A percentile compares a stretch with the other conserved stretches of the same genome.
These are phyloP conservation scores for Naganishia vishniacii DNA, from an alignment of 768 basidiomycete genomes.

Conservation along the genomic window DNA sequence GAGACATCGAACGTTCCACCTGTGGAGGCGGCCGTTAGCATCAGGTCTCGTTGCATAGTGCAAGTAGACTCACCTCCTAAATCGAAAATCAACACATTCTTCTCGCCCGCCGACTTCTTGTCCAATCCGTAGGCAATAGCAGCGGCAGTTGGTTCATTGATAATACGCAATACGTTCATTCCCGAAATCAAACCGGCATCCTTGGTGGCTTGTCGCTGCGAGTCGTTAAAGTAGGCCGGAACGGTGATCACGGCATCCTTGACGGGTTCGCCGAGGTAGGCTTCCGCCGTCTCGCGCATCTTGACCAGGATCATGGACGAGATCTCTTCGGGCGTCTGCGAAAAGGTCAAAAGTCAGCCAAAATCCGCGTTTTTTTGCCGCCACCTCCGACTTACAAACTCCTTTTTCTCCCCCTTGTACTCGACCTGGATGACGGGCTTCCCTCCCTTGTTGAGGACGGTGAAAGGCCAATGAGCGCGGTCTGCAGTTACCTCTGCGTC, in stretches of 20 bases:
- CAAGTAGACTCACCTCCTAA: conserved; percentile 58
- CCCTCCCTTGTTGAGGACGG: conserved; percentile 67
- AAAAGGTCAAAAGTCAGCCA: conserved; percentile 24
- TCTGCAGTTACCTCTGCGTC: conserved; percentile 55
- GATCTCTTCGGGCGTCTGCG: conserved; percentile 83
- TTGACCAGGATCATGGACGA: conserved; percentile 90
- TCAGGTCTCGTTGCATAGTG: neutral
- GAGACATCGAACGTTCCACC: conserved; percentile 98
- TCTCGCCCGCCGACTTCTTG: conserved; percentile 81
- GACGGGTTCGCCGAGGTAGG: conserved; percentile 91
- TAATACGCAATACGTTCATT: conserved; percentile 89
- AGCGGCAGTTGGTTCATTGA: conserved; percentile 95
- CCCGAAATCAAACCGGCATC: conserved; percentile 94
- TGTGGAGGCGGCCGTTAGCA: neutral
- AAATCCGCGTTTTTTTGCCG: too few species aligned
- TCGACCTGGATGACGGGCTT: conserved; percentile 74
- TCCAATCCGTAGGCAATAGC: conserved; percentile 97
- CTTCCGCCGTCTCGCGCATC: conserved; percentile 99
- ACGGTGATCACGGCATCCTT: conserved; percentile 97
- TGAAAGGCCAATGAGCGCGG: conserved; percentile 62
- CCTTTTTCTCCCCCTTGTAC: conserved; percentile 70
- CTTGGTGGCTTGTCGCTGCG: conserved; percentile 98
- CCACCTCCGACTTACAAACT: conserved; percentile 72
- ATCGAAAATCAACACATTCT: conserved; percentile 95
- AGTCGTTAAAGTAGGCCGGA: conserved; percentile 98